Base-by-base conservation (phyloP, 2,329 filamentous ascomycete species). In the Cladosporium sp. region DNA sequence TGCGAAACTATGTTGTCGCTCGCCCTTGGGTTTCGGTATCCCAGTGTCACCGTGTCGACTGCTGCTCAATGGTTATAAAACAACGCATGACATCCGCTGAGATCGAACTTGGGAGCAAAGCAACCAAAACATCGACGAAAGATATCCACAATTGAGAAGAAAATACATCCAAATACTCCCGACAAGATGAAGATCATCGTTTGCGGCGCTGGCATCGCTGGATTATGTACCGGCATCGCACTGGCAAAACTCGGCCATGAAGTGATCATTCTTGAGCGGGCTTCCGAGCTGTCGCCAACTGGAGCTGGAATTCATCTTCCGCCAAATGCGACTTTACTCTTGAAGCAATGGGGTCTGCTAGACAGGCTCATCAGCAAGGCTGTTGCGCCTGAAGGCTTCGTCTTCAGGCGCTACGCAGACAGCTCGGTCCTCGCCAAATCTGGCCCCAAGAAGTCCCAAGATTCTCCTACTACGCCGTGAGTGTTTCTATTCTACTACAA, bases 141-240 rank as follows among this genome's bases (percentile, higher is more conserved):
- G n/a, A n/a, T n/a, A n/a, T n/a, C n/a, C n/a, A n/a, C n/a, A n/a
- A n/a, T 27, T 27, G 22, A 27, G 5, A 27, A 27, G 22, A 4
- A 27, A 27, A 4, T 5, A 27, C 4, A 27, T 9, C 22, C 22
- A 27, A 7, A 35, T n/a, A 35, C 12, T 15, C 15, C 15, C 32
- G n/a, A 4, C 16, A 45, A 38, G 27, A 48, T 57, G 9, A 51
- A 73, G 62, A 61, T 78, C 18, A 68, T 79, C 20, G 67, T 80
- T 15, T 71, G 78, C n/a, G 78, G 78, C 11, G 78, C 76, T 15
- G 78, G 78, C 4, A 68, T 80, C 15, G 75, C 75, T 19, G 78
- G 78, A 3, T 66, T 80, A 5, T 73, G 68, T 12, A 69, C 73
- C 15, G 72, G 70, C 20, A 46, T 46, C 15, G 43, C 43, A 9